Evolutionary conservation across 768 basidiomycete species (phyloP).

Genomic region (Lanmaoa pseudosensibilis): DNA sequence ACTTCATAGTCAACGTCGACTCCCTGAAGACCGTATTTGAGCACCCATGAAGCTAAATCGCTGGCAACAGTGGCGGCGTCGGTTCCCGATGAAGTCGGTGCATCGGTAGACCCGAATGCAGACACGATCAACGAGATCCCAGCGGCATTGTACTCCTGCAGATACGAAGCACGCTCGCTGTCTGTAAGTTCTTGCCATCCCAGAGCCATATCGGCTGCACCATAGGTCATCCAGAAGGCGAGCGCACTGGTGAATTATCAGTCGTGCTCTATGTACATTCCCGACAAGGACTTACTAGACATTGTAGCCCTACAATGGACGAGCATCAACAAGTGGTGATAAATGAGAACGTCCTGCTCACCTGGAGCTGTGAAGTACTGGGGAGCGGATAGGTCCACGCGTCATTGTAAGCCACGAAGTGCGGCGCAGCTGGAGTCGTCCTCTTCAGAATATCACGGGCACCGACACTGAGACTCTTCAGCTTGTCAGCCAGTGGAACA

Average conservation of each 20-base stretch:
- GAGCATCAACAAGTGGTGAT: not conserved
- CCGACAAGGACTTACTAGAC: conserved; percentile 25
- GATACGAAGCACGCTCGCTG: conserved; percentile 38
- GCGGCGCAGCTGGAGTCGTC: conserved; percentile 43
- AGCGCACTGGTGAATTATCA: conserved; percentile 27
- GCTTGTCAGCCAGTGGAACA: conserved; percentile 12
- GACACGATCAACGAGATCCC: conserved; percentile 59
- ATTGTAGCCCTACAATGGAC: conserved; percentile 27
- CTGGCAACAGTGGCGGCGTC: conserved; percentile 41
- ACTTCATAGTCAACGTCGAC: conserved; percentile 55
- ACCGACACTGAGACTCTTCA: conserved; percentile 10
- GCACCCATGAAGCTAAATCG: conserved; percentile 44
- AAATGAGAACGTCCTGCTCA: conserved; percentile 16
- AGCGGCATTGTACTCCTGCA: conserved; percentile 49
- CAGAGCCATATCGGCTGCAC: conserved; percentile 43
- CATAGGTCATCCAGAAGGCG: conserved; percentile 42
- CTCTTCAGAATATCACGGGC: conserved; percentile 14
- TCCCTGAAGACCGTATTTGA: conserved; percentile 46
- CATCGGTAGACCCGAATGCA: conserved; percentile 42
- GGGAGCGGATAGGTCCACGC: conserved; percentile 45
- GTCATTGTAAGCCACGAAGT: conserved; percentile 43
- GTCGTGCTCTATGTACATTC: not conserved
- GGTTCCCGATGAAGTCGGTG: conserved; percentile 40
- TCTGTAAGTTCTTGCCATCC: conserved; percentile 41
- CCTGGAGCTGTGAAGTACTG: conserved; percentile 41